A percentile compares a stretch with the other conserved stretches of the same genome.
Conservation (phyloP, 23 red algal species). For the Rhodosorus marinus region DNA sequence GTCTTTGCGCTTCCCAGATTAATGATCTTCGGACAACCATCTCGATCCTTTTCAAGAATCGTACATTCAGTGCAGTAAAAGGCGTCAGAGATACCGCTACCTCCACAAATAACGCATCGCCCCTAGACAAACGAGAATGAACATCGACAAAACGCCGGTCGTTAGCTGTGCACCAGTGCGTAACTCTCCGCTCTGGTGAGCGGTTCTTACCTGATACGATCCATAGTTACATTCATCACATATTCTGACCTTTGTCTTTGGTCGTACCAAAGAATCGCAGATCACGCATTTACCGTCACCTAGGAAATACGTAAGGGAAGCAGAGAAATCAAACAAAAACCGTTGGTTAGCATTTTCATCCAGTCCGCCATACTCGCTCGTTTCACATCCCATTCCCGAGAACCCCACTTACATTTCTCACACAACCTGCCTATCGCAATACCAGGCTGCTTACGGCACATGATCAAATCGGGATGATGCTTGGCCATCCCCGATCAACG, state of each 20-base stretch:
- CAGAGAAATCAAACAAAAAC: too few relatives aligned
- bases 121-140: slow-evolving; percentile 6
- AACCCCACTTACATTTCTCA: slow-evolving; percentile 31
- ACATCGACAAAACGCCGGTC: background rate
- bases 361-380: too few relatives aligned
- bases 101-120: slow-evolving; percentile 70
- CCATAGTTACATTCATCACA: slow-evolving; percentile 85
- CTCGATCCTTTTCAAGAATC: slow-evolving; percentile 63
- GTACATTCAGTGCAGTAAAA: slow-evolving; percentile 71
- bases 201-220: too few relatives aligned
- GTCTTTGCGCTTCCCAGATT: slow-evolving; percentile 79
- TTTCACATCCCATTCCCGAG: too few relatives aligned
- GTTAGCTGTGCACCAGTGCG: slow-evolving; percentile 1
- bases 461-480: slow-evolving; percentile 74
- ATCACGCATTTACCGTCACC: slow-evolving; percentile 79
- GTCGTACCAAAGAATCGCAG: slow-evolving; percentile 49
- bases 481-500: too few relatives aligned
- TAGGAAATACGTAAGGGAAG: too few relatives aligned
- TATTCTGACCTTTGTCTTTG: slow-evolving; percentile 46
- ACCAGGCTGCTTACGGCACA: slow-evolving; percentile 88
- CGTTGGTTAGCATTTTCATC: too few relatives aligned
- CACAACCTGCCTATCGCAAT: slow-evolving; percentile 43
- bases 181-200: too few relatives aligned
- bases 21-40: slow-evolving; percentile 82
- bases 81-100: slow-evolving; percentile 57